Percentiles rank a stretch among this genome's conserved stretches.
These are phyloP conservation scores for Beta corolliflora DNA, from an alignment of 179 eudicot genomes.

Conservation along the genomic window DNA sequence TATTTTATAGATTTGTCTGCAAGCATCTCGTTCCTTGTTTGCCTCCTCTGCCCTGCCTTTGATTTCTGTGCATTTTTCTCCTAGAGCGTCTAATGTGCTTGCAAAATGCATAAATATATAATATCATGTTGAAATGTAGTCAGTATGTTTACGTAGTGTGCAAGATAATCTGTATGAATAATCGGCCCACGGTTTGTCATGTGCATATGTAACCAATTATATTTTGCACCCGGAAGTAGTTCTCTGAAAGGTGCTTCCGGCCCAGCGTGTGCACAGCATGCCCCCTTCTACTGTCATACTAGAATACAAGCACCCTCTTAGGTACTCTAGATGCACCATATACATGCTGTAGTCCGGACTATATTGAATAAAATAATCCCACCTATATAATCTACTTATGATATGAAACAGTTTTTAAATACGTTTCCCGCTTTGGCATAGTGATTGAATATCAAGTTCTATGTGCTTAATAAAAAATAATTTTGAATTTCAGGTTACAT, in stretches of 20 bases:
- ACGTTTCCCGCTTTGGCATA: not conserved
- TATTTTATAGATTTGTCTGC: slow-evolving; percentile 29
- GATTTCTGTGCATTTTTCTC: slow-evolving; percentile 33
- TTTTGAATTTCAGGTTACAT: slow-evolving; percentile 60
- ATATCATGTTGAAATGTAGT: slow-evolving; percentile 22
- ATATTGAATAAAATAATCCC: not conserved
- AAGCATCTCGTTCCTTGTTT: slow-evolving; percentile 33
- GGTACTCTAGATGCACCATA: not conserved
- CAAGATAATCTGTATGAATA: slow-evolving; percentile 18
- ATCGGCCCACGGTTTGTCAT: not conserved
- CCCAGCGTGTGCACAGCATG: too few species aligned
- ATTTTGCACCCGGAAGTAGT: too few species aligned
- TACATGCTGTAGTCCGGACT: not conserved
- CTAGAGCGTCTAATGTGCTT: slow-evolving; percentile 35
- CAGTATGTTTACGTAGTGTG: slow-evolving; percentile 13
- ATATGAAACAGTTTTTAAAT: not conserved
- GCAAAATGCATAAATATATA: slow-evolving; percentile 23
- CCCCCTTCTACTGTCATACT: too few species aligned
- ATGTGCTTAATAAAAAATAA: not conserved
- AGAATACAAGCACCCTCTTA: too few species aligned
- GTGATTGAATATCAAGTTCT: not conserved
- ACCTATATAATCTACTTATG: not conserved
- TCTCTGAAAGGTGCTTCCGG: too few species aligned
- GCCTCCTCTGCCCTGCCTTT: slow-evolving; percentile 14
- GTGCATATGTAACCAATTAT: too few species aligned